Conservation (phyloP, 2,329 filamentous ascomycete species). For the Pseudocercospora pini-densiflorae region DNA sequence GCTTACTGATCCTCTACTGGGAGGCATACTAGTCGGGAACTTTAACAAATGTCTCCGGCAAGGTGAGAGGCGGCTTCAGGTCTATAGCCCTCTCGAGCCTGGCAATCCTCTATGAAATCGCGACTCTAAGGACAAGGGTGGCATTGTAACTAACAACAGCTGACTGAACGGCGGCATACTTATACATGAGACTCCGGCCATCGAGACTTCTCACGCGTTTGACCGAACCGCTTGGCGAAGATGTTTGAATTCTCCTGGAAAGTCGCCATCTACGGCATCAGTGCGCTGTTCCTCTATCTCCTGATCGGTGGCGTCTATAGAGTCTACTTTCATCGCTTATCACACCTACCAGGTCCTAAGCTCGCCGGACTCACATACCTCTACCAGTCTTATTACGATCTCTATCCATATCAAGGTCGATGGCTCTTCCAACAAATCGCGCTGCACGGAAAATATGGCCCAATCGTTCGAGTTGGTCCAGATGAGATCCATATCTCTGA, state of each 20-base stretch:
- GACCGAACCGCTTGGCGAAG: background rate
- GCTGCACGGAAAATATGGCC: constrained; percentile 9
- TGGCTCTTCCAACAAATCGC: constrained; percentile 5
- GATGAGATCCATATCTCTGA: constrained; percentile 14
- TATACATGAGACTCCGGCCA: background rate
- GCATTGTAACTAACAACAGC: too few relatives aligned
- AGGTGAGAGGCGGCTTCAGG: too few relatives aligned
- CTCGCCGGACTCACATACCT: constrained; percentile 39
- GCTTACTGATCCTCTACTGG: background rate
- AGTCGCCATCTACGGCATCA: background rate
- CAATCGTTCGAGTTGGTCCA: constrained; percentile 12
- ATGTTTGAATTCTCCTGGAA: background rate
- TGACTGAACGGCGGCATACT: background rate
- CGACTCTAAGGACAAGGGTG: too few relatives aligned
- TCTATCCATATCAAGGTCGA: constrained; percentile 6
- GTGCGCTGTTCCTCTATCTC: background rate
- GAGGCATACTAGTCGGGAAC: background rate
- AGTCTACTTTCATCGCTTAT: constrained; percentile 40
- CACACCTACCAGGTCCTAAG: constrained; percentile 40
- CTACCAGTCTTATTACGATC: constrained; percentile 16
- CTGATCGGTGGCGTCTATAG: constrained; percentile 24
- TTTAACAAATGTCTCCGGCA: background rate
- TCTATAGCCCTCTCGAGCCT: too few relatives aligned
- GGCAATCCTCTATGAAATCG: too few relatives aligned
- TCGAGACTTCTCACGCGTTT: too few relatives aligned